A percentile compares a stretch with the other conserved stretches of the same genome.
Evolutionary conservation across 2,329 filamentous ascomycete species (phyloP).

Genomic region (Trichoderma aggressivum): DNA sequence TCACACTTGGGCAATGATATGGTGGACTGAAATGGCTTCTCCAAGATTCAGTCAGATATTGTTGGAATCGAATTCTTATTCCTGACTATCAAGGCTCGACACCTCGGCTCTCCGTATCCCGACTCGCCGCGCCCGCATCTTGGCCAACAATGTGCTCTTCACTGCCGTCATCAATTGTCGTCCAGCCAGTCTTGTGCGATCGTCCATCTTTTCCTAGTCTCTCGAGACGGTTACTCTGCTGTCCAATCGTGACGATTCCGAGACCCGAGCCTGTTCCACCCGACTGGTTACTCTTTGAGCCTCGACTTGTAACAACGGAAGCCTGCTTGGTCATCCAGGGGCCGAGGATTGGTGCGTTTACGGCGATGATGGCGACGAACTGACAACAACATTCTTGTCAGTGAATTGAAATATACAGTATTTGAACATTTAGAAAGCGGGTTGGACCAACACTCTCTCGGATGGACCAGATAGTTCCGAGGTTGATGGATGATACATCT

Average conservation of each 20-base stretch:
- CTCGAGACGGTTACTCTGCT: conserved; percentile 21
- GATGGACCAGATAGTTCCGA: conserved; percentile 28
- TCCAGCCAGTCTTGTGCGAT: conserved; percentile 22
- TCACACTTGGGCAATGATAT: background rate
- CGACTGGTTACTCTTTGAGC: background rate
- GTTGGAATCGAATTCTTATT: background rate
- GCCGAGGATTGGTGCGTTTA: conserved; percentile 25
- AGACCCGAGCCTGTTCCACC: background rate
- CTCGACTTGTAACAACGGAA: conserved; percentile 9
- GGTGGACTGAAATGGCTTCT: background rate
- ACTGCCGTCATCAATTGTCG: conserved; percentile 23
- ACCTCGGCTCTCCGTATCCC: background rate
- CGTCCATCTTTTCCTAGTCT: conserved; percentile 21
- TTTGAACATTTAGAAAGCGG: background rate
- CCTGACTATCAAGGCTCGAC: background rate
- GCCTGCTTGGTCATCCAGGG: conserved; percentile 26
- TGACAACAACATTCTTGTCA: background rate
- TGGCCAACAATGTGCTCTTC: conserved; percentile 23
- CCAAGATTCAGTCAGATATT: background rate
- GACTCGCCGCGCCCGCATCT: background rate
- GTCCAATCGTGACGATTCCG: conserved; percentile 24
- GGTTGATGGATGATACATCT: conserved; percentile 23
- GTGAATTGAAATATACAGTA: background rate
- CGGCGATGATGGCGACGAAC: conserved; percentile 27
- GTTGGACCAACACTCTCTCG: conserved; percentile 25